A percentile compares a stretch with the other conserved stretches of the same genome.
Conservation (phyloP, 2,329 filamentous ascomycete species). For the Fonsecaea monophora region DNA sequence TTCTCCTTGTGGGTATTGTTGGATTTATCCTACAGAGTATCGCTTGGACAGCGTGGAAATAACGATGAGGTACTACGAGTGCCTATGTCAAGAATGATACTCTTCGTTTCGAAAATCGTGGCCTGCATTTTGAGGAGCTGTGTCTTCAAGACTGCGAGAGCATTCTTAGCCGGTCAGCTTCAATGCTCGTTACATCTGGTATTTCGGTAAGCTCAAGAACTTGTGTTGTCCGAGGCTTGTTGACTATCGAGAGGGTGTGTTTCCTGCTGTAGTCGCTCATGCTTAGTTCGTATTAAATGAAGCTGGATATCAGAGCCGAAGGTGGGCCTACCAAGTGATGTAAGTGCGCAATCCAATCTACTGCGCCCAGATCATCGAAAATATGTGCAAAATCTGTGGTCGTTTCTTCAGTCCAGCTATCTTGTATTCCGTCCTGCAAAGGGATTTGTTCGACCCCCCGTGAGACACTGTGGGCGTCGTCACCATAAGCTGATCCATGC, state of each 20-base stretch:
- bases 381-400: constrained; percentile 3
- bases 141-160: not conserved
- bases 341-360: not conserved
- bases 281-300: not conserved
- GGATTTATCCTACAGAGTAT: constrained; percentile 17
- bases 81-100: not conserved
- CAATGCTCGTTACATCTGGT: not conserved
- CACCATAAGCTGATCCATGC: not conserved
- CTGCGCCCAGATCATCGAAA: not conserved
- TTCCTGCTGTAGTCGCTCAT: not conserved
- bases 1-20: constrained; percentile 12
- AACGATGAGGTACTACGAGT: not conserved
- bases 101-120: not conserved
- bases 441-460: not conserved
- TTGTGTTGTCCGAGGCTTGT: not conserved
- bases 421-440: not conserved
- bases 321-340: not conserved
- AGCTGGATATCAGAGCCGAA: not conserved
- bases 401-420: not conserved
- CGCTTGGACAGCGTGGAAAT: constrained; percentile 11
- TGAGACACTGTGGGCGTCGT: not conserved
- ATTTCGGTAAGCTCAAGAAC: not conserved
- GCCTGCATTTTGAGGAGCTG: not conserved
- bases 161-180: not conserved
- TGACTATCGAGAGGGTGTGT: not conserved